Evolutionary conservation across 2,329 filamentous ascomycete genomes (phyloP).

Genomic region (Penicillium sp.): DNA sequence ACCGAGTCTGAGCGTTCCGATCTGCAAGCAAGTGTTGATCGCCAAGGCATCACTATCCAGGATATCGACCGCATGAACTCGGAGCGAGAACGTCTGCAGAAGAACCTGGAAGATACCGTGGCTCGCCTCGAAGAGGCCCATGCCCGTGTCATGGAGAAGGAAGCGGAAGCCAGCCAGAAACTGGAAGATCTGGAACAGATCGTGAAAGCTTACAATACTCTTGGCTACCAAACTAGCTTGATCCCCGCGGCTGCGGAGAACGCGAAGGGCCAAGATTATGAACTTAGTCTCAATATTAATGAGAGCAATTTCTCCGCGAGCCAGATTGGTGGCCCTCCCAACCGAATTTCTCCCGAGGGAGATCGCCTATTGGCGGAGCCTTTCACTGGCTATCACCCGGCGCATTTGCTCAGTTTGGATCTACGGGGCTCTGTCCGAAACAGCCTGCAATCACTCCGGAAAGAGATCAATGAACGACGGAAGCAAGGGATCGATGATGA

Average conservation of each 20-base stretch:
- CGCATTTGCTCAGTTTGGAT: constrained; percentile 84
- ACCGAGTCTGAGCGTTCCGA: constrained; percentile 77
- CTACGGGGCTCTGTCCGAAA: constrained; percentile 78
- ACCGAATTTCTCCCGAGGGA: constrained; percentile 50
- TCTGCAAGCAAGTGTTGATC: constrained; percentile 83
- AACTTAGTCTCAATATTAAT: constrained; percentile 78
- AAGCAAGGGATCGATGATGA: constrained; percentile 80
- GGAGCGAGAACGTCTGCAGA: constrained; percentile 89
- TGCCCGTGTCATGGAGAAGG: constrained; percentile 77
- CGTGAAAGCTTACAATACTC: constrained; percentile 87
- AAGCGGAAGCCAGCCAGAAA: constrained; percentile 78
- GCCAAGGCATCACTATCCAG: constrained; percentile 91
- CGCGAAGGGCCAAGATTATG: constrained; percentile 79
- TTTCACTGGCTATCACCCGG: constrained; percentile 82
- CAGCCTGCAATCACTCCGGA: constrained; percentile 73
- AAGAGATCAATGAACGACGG: constrained; percentile 87
- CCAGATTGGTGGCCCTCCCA: constrained; percentile 51
- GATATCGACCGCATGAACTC: constrained; percentile 99
- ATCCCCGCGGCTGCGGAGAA: constrained; percentile 83
- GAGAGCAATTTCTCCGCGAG: constrained; percentile 74
- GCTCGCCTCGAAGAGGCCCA: constrained; percentile 81
- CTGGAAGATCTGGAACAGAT: constrained; percentile 89
- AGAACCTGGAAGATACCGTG: constrained; percentile 73
- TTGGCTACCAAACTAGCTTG: constrained; percentile 89
- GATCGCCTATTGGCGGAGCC: constrained; percentile 81